Percentiles rank a stretch among this genome's conserved stretches.
Evolutionary conservation across 106 monocot genomes (phyloP).

Genomic region (Allium fistulosum): DNA sequence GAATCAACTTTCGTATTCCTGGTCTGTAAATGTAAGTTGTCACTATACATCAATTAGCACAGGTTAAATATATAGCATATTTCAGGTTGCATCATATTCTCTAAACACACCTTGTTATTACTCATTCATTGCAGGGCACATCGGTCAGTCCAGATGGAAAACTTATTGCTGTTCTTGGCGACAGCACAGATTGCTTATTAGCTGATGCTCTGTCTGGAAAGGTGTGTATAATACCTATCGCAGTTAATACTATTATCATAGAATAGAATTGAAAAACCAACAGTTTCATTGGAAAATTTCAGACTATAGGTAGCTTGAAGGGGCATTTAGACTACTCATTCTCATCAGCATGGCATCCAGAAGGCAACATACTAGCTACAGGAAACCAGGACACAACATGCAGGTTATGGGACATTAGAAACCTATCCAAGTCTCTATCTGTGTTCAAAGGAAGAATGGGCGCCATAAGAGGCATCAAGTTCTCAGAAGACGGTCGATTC

Average conservation of each 20-base stretch:
- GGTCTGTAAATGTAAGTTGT: constrained; percentile 83
- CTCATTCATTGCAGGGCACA: constrained; percentile 23
- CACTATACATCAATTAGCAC: no score
- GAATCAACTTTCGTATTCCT: constrained; percentile 42
- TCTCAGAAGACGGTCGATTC: constrained; percentile 62
- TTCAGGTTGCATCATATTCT: no score
- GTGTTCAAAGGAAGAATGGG: constrained; percentile 73
- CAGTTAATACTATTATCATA: not conserved
- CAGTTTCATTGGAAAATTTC: not conserved
- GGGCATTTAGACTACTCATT: constrained; percentile 77
- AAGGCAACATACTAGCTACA: constrained; percentile 56
- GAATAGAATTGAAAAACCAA: no score
- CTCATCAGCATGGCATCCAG: constrained; percentile 82
- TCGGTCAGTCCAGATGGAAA: constrained; percentile 70
- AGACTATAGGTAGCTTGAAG: constrained; percentile 45
- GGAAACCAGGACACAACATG: constrained; percentile 88
- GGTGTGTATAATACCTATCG: constrained; percentile 12
- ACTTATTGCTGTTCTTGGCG: constrained; percentile 71
- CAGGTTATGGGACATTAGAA: constrained; percentile 82
- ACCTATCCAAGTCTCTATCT: constrained; percentile 37
- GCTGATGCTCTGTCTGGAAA: constrained; percentile 74
- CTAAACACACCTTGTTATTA: not conserved
- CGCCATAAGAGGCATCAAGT: constrained; percentile 64
- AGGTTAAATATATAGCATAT: no score
- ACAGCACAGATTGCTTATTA: constrained; percentile 45